A percentile compares a stretch with the other conserved stretches of the same genome.
These are phyloP conservation scores for Coemansia sp. DNA, from an alignment of 192 early-diverging fungal genomes.

Conservation along the genomic window DNA sequence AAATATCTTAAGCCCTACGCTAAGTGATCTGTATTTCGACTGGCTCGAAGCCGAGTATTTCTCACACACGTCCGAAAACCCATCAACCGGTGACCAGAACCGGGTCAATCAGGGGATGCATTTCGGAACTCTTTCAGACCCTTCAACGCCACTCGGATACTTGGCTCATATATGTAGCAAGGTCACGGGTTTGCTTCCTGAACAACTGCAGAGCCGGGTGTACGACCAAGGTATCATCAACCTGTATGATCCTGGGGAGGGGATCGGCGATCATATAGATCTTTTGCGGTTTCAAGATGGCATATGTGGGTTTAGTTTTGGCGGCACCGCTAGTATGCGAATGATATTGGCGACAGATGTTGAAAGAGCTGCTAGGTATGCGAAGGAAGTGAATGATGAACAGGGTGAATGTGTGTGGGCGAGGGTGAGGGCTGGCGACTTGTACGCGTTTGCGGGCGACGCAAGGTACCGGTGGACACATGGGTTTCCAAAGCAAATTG, in stretches of 20 bases:
- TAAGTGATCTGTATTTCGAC: constrained; percentile 20
- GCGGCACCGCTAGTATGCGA: constrained; percentile 44
- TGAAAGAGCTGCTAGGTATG: constrained; percentile 12
- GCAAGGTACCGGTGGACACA: constrained; percentile 59
- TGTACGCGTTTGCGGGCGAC: constrained; percentile 51
- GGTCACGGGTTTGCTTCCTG: constrained; percentile 6
- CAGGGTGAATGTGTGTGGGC: constrained; percentile 11
- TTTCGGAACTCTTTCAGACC: constrained; percentile 24
- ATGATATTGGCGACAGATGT: constrained; percentile 16
- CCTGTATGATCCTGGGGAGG: constrained; percentile 55
- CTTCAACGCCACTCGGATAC: constrained; percentile 19
- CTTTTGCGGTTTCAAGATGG: constrained; percentile 59
- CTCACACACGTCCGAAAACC: constrained; percentile 5
- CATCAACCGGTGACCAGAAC: background rate
- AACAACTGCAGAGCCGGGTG: background rate
- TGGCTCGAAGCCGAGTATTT: constrained; percentile 43
- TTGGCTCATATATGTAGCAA: constrained; percentile 4
- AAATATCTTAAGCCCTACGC: background rate
- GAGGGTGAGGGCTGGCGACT: constrained; percentile 43
- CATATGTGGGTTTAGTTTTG: constrained; percentile 52
- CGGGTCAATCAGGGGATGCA: constrained; percentile 46
- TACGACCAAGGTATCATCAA: constrained; percentile 60
- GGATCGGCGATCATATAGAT: constrained; percentile 58
- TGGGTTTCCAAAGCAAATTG: constrained; percentile 41
- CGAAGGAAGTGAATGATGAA: background rate